phyloP scores from a whole-genome alignment of 2,329 filamentous ascomycete species.

The Penicillium glabrum region DNA sequence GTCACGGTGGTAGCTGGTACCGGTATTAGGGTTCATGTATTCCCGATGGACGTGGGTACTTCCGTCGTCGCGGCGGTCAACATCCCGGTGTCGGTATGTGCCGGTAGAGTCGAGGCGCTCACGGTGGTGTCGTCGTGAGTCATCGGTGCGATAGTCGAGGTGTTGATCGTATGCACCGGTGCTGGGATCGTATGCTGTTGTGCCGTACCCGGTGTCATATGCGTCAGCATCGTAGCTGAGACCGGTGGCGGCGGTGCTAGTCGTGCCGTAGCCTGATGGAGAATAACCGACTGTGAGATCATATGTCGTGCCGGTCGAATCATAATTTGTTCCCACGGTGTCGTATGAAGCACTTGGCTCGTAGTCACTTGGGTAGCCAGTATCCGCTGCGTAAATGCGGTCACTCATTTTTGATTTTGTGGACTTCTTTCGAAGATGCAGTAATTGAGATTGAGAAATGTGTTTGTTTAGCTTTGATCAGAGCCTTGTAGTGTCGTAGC shows the following conservation, averaged over 20 bases:
- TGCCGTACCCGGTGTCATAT: constrained; percentile 28
- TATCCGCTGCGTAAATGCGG: constrained; percentile 14
- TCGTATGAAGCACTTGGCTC: constrained; percentile 26
- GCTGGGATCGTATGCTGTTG: constrained; percentile 25
- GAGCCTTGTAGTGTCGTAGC: not conserved
- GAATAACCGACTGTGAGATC: constrained; percentile 16
- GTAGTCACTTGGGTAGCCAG: constrained; percentile 20
- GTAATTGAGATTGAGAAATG: not conserved
- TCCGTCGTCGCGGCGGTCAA: constrained; percentile 31
- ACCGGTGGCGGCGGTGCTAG: constrained; percentile 13
- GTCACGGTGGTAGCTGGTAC: constrained; percentile 34
- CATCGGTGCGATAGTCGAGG: constrained; percentile 31
- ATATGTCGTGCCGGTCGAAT: constrained; percentile 14
- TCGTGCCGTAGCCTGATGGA: constrained; percentile 14
- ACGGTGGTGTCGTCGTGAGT: constrained; percentile 29
- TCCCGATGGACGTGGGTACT: constrained; percentile 31
- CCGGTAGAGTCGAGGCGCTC: constrained; percentile 31
- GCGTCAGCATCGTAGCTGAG: constrained; percentile 20
- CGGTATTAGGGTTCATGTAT: constrained; percentile 35
- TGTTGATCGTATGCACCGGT: constrained; percentile 35
- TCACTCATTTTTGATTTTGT: constrained; percentile 17
- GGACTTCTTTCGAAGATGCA: not conserved
- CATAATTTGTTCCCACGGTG: constrained; percentile 19
- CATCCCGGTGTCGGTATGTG: constrained; percentile 34
- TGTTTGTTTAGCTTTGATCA: not conserved